Evolutionary conservation across 352 stramenopile genomes (phyloP).

Genomic region (Globisporangium alternatum): DNA sequence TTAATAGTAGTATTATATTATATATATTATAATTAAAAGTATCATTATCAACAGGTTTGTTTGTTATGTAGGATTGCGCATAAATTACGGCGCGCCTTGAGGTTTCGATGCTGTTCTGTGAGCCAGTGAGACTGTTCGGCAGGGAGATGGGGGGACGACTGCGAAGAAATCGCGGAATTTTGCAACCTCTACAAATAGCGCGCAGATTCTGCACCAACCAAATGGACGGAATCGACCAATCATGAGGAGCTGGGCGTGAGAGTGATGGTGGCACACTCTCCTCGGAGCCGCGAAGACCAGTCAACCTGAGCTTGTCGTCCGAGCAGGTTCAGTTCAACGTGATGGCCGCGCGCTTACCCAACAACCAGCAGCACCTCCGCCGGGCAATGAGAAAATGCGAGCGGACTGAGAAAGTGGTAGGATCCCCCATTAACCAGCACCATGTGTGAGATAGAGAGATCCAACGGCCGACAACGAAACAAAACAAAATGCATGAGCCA

Average conservation of each 20-base stretch:
- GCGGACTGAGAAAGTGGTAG: neutral
- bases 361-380: neutral
- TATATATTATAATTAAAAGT: neutral
- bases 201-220: slow-evolving; percentile 21
- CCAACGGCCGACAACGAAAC: neutral
- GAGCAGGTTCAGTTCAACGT: slow-evolving; percentile 17
- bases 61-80: neutral
- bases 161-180: slow-evolving; percentile 5
- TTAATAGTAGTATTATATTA: too few species aligned
- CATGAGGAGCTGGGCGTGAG: neutral
- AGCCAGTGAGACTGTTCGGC: slow-evolving; percentile 1
- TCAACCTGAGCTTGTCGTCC: slow-evolving; percentile 2
- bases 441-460: neutral
- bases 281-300: slow-evolving; percentile 8
- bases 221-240: slow-evolving; percentile 15
- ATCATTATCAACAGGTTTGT: neutral
- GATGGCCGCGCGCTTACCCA: neutral
- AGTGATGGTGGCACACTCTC: slow-evolving; percentile 14
- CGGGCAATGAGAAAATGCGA: neutral
- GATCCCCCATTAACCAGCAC: neutral
- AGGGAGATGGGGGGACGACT: slow-evolving; percentile 1
- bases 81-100: neutral
- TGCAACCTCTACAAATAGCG: slow-evolving; percentile 11
- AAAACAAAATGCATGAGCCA: neutral
- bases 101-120: neutral